Evolutionary conservation across 257 asterid species (phyloP).

Genomic region (Solanum bulbocastanum): DNA sequence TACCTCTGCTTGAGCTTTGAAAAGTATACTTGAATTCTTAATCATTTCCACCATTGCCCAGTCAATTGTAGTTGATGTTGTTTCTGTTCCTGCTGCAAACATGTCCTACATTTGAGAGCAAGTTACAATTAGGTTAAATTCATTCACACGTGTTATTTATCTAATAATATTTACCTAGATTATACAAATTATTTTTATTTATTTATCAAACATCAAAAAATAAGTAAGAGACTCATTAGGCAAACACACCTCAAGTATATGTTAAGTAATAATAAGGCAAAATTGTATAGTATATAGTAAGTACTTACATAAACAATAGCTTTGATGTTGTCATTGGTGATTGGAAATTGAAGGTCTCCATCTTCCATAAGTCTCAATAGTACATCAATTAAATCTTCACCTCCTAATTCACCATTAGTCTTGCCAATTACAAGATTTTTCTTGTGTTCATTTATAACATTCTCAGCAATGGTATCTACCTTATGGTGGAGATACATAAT

Average conservation of each 20-base stretch:
- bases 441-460: neutral
- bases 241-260: neutral
- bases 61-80: neutral
- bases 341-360: neutral
- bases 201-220: too few relatives aligned
- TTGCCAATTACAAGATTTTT: neutral
- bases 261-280: neutral
- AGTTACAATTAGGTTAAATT: neutral
- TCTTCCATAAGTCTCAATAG: neutral
- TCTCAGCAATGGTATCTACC: neutral
- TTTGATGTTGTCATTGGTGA: conserved; percentile 2
- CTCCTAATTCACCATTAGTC: neutral
- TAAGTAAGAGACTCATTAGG: too few relatives aligned
- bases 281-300: neutral
- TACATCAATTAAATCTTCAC: neutral
- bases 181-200: too few relatives aligned
- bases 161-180: too few relatives aligned
- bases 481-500: neutral
- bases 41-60: conserved; percentile 12
- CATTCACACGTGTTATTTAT: too few relatives aligned
- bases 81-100: conserved; percentile 5
- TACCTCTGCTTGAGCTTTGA: conserved; percentile 4
- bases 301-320: conserved; percentile 1
- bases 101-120: neutral
- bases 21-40: neutral